A percentile compares a stretch with the other conserved stretches of the same genome.
phyloP scores from a whole-genome alignment of 352 stramenopile species.

The Plasmopara halstedii region DNA sequence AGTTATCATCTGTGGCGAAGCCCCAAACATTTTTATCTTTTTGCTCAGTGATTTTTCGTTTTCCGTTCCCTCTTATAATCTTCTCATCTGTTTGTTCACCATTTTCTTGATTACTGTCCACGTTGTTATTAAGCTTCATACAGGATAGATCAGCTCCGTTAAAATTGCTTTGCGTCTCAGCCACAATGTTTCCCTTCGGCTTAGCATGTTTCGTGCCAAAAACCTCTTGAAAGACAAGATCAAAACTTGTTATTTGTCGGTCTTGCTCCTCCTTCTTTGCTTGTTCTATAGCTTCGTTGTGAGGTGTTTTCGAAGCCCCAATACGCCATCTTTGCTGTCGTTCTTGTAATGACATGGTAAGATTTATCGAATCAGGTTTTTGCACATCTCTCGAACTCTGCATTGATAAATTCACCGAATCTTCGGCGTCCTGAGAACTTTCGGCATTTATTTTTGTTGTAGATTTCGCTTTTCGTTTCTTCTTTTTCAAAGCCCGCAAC shows the following conservation, averaged over 20 bases:
- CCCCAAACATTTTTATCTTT: slow-evolving; percentile 20
- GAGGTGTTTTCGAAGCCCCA: slow-evolving; percentile 13
- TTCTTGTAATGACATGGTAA: slow-evolving; percentile 18
- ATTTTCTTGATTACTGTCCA: background rate
- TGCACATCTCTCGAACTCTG: slow-evolving; percentile 9
- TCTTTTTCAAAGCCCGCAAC: slow-evolving; percentile 31
- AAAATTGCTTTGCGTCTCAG: slow-evolving; percentile 11
- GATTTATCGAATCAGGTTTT: slow-evolving; percentile 3
- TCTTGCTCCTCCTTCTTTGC: slow-evolving; percentile 25
- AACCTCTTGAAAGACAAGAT: slow-evolving; percentile 44
- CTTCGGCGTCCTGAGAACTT: background rate
- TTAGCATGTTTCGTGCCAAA: slow-evolving; percentile 21
- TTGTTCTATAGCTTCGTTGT: slow-evolving; percentile 7
- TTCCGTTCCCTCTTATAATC: slow-evolving; percentile 2
- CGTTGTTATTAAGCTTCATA: background rate
- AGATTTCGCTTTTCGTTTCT: slow-evolving; percentile 19
- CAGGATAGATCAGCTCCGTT: background rate
- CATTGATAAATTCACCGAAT: slow-evolving; percentile 5
- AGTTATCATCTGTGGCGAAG: slow-evolving; percentile 26
- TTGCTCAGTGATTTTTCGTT: slow-evolving; percentile 4
- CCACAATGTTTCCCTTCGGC: slow-evolving; percentile 19
- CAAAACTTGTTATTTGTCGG: slow-evolving; percentile 35
- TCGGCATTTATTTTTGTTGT: slow-evolving; percentile 1
- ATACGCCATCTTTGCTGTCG: slow-evolving; percentile 23
- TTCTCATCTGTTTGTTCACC: background rate